Base-by-base conservation (phyloP, 2,329 filamentous ascomycete genomes). In the Tolypocladium guangdongense region DNA sequence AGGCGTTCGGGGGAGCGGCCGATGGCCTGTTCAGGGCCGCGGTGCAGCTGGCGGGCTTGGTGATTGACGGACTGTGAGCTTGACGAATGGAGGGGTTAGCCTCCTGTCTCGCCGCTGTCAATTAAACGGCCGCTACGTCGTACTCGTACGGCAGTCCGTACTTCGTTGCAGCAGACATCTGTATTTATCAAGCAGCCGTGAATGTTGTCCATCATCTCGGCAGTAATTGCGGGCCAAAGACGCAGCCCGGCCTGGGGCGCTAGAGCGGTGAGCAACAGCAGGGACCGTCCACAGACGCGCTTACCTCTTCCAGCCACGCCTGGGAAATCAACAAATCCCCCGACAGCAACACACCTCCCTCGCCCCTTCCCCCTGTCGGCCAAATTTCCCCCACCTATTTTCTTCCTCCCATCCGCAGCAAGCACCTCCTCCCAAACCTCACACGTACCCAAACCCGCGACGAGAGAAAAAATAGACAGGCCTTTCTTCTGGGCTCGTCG, bases 331-430 rank as follows among this genome's bases (percentile, higher is more conserved):
- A 70, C 68, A 70, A 70, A 70, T 67, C 66, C 63, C 64, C 63
- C 58, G 57, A 55, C 58, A 61, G 57, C 61, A 62, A 63, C 61
- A 55, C 56, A 57, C 56, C 49, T 54, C 51, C 51, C 55, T 55
- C 48, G 53, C 55, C 54, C 55, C 49, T 55, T 56, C 55, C 55
- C 67, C 68, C 63, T 65, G 66, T 64, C 63, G 60, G 64, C 72
- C 71, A 72, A 72, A 71, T 73, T 69, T 70, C 71, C 71, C 72
- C 73, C 72, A 73, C 71, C 72, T 72, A 71, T 70, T 70, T 69
- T 68, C 66, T 66, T 60, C 58, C 61, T 55, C 60, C 57, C 54
- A 57, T 58, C 61, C 56, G 55, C 55, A 58, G 56, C 54, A 56
- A 59, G 58, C 55, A 52, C 58, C 57, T 49, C 58, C 57, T 56